A percentile compares a stretch with the other conserved stretches of the same genome.
Evolutionary conservation across 129 eudicot species (phyloP).

Genomic region (Calendula officinalis): DNA sequence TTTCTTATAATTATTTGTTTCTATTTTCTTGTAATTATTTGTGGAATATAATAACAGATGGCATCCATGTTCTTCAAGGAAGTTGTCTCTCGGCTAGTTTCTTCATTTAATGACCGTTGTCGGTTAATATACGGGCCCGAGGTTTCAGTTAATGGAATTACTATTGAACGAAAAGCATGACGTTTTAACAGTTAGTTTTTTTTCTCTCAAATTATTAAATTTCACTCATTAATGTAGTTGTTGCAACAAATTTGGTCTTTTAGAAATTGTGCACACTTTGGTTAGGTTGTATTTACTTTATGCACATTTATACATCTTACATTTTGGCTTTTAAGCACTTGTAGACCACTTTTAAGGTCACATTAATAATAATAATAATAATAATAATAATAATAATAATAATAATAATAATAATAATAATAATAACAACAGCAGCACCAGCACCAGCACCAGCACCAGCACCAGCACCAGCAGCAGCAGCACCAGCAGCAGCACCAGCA

Average conservation of each 20-base stretch:
- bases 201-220: background rate
- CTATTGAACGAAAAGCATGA: slow-evolving; percentile 25
- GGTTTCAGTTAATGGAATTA: slow-evolving; percentile 42
- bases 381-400: too few species aligned
- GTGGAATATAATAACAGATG: slow-evolving; percentile 40
- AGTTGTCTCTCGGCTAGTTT: slow-evolving; percentile 74
- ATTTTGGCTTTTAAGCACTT: background rate
- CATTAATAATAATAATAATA: too few species aligned
- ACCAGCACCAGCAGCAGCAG: too few species aligned
- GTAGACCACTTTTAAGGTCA: background rate
- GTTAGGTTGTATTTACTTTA: background rate
- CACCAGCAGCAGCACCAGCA: too few species aligned
- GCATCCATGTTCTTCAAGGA: slow-evolving; percentile 90
- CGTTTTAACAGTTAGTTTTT: slow-evolving; percentile 11
- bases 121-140: slow-evolving; percentile 83
- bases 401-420: too few species aligned
- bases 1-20: background rate
- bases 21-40: background rate
- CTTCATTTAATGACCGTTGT: slow-evolving; percentile 73
- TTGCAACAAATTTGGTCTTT: slow-evolving; percentile 6
- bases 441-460: too few species aligned
- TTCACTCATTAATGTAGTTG: background rate
- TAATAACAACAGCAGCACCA: too few species aligned
- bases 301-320: background rate
- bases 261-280: background rate